Percentiles rank a stretch among this genome's conserved stretches.
These are phyloP conservation scores for Beauveria caledonica DNA, from an alignment of 2,329 filamentous ascomycete species.

Conservation along the genomic window DNA sequence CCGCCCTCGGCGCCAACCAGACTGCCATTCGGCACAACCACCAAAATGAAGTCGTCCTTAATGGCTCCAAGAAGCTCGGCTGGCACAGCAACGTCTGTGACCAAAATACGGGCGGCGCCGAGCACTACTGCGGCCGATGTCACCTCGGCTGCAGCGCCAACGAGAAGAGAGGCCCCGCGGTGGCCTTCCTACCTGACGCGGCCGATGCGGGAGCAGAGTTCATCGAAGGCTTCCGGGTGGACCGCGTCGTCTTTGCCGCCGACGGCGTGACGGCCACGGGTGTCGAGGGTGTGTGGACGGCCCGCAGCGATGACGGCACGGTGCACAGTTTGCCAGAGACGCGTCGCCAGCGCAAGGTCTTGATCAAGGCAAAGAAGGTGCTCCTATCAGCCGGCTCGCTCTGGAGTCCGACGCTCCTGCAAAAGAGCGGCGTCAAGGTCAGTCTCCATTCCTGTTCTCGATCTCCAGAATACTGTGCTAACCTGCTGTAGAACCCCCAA, in stretches of 20 bases:
- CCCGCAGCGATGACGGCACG: conserved; percentile 55
- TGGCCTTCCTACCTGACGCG: conserved; percentile 73
- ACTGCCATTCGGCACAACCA: conserved; percentile 64
- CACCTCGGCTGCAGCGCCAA: conserved; percentile 53
- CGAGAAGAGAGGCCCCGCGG: conserved; percentile 71
- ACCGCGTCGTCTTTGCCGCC: conserved; percentile 61
- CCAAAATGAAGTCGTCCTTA: conserved; percentile 62
- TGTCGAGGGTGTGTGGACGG: conserved; percentile 66
- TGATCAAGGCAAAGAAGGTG: conserved; percentile 71
- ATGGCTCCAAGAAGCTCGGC: conserved; percentile 66
- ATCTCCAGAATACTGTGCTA: conserved; percentile 9
- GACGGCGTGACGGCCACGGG: conserved; percentile 54
- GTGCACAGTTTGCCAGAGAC: conserved; percentile 41
- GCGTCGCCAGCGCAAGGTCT: conserved; percentile 49
- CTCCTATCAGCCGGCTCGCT: conserved; percentile 71
- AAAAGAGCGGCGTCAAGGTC: conserved; percentile 67
- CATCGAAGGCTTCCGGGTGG: conserved; percentile 71
- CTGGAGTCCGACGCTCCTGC: conserved; percentile 66
- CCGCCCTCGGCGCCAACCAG: conserved; percentile 65
- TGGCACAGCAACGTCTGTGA: conserved; percentile 62
- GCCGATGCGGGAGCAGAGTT: conserved; percentile 69
- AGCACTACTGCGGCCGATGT: conserved; percentile 67
- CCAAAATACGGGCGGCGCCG: conserved; percentile 67
- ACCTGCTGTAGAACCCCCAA: conserved; percentile 53
- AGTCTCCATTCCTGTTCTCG: not conserved